Percentiles rank a stretch among this genome's conserved stretches.
These are phyloP conservation scores for Mycena maculata DNA, from an alignment of 768 basidiomycete species.

Conservation along the genomic window DNA sequence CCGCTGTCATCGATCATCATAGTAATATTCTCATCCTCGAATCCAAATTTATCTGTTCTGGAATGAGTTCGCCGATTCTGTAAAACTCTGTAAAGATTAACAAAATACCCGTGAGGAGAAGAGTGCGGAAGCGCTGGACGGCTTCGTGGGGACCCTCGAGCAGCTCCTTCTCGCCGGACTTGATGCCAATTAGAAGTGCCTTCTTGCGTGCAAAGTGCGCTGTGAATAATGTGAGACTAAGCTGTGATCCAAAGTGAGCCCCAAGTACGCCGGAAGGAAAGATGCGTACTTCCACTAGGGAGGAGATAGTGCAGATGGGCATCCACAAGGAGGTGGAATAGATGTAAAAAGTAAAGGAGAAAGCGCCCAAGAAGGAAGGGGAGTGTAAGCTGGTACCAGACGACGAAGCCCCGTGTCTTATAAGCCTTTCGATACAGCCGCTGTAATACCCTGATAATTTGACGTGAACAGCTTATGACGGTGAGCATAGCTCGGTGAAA, in stretches of 20 bases:
- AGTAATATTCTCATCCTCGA: not conserved
- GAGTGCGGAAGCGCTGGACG: not conserved
- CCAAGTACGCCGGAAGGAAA: too few relatives aligned
- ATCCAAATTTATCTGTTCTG: slow-evolving; percentile 4
- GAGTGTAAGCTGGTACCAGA: too few relatives aligned
- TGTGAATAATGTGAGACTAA: not conserved
- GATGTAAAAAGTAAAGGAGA: too few relatives aligned
- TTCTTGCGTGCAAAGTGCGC: not conserved
- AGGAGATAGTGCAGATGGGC: not conserved
- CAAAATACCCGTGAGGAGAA: not conserved
- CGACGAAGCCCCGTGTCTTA: too few relatives aligned
- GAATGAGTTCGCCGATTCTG: not conserved
- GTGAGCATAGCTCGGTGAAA: too few relatives aligned
- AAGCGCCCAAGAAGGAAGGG: not conserved
- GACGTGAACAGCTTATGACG: too few relatives aligned
- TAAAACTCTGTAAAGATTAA: not conserved
- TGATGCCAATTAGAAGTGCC: slow-evolving; percentile 1
- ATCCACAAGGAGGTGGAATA: not conserved
- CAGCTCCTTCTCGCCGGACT: not conserved
- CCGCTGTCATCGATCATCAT: slow-evolving; percentile 19
- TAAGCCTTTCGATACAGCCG: too few relatives aligned
- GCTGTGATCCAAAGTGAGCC: not conserved
- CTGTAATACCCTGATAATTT: too few relatives aligned
- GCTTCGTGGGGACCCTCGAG: slow-evolving; percentile 3
- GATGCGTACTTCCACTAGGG: not conserved